phyloP scores from a whole-genome alignment of 257 asterid genomes.

The Solanum pennellii region DNA sequence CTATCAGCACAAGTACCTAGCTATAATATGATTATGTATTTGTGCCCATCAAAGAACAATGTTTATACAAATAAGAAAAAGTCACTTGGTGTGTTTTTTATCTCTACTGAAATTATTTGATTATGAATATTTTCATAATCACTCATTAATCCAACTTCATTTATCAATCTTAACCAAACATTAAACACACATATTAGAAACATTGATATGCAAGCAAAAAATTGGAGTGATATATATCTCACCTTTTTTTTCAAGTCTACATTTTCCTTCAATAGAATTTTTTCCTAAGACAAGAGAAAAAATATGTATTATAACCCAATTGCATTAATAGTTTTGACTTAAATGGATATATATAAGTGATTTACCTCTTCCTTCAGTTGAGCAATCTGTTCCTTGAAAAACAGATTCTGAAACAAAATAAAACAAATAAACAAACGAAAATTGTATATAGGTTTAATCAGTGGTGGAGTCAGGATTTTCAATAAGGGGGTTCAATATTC shows the following conservation, averaged over 20 bases:
- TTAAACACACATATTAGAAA: not conserved
- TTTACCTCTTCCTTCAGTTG: conserved; percentile 34
- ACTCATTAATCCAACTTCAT: not conserved
- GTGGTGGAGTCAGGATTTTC: too few relatives aligned
- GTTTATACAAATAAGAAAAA: not conserved
- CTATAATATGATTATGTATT: not conserved
- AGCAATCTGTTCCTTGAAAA: conserved; percentile 26
- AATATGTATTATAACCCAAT: not conserved
- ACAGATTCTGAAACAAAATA: conserved; percentile 13
- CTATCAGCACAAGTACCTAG: not conserved
- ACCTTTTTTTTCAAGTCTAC: conserved; percentile 37
- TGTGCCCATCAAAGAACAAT: not conserved
- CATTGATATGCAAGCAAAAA: not conserved
- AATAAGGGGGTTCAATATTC: too few relatives aligned
- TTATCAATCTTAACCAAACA: not conserved
- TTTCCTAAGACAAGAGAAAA: conserved; percentile 18
- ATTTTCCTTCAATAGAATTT: conserved; percentile 22
- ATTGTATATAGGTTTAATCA: not conserved
- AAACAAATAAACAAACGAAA: not conserved
- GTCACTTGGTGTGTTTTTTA: not conserved
- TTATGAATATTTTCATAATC: not conserved
- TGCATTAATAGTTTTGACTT: not conserved
- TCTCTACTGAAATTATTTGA: not conserved
- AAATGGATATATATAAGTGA: not conserved
- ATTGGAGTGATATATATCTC: not conserved